These are phyloP conservation scores for Coemansia aciculifera DNA, from an alignment of 192 early-diverging fungal genomes.

Conservation along the genomic window DNA sequence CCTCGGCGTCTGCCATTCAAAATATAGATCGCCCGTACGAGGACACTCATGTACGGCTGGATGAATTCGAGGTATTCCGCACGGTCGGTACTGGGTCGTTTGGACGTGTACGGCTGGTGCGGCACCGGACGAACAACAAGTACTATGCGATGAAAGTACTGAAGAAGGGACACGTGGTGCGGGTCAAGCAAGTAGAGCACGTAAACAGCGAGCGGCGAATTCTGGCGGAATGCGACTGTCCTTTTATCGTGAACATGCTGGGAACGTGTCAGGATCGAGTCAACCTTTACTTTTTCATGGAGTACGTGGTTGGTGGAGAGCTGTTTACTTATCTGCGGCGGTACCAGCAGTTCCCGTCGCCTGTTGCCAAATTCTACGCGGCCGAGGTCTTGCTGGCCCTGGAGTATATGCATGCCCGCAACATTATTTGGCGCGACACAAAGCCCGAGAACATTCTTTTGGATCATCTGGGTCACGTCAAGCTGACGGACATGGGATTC, in stretches of 20 bases:
- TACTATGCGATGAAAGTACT: slow-evolving; percentile 99
- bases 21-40: slow-evolving; percentile 26
- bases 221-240: slow-evolving; percentile 81
- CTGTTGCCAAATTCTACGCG: slow-evolving; percentile 87
- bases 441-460: slow-evolving; percentile 96
- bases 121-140: slow-evolving; percentile 71
- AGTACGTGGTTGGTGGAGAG: slow-evolving; percentile 95
- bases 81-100: slow-evolving; percentile 97
- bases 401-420: slow-evolving; percentile 88
- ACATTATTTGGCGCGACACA: slow-evolving; percentile 89
- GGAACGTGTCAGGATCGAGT: slow-evolving; percentile 93
- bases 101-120: slow-evolving; percentile 92
- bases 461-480: slow-evolving; percentile 92
- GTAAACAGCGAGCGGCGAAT: slow-evolving; percentile 92
- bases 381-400: slow-evolving; percentile 89
- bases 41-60: slow-evolving; percentile 60
- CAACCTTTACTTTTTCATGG: slow-evolving; percentile 93
- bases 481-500: slow-evolving; percentile 91
- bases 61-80: slow-evolving; percentile 80
- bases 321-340: slow-evolving; percentile 93
- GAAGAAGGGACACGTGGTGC: slow-evolving; percentile 90
- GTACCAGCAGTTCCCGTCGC: slow-evolving; percentile 89
- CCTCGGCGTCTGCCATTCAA: background rate
- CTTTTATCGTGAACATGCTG: slow-evolving; percentile 93
- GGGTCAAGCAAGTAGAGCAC: slow-evolving; percentile 88